Conservation (phyloP, 495 filamentous ascomycete genomes). For the Lophiostoma macrostomum region DNA sequence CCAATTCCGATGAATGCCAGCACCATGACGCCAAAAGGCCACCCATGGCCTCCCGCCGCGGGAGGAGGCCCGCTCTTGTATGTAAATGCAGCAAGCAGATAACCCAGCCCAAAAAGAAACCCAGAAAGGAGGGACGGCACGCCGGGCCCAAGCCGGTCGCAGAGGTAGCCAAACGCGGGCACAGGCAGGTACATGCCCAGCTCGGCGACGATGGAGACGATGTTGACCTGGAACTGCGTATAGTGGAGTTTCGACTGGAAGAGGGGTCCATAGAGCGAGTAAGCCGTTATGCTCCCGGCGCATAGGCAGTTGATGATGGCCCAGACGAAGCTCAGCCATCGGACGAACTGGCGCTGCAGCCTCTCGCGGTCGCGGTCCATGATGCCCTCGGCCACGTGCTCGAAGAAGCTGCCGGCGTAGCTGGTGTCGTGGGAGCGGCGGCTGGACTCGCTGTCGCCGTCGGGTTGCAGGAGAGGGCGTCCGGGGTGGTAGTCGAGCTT, state of each 20-base stretch:
- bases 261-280: slow-evolving; percentile 85
- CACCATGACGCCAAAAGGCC: slow-evolving; percentile 80
- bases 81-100: slow-evolving; percentile 75
- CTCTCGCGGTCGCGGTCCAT: slow-evolving; percentile 54
- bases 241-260: slow-evolving; percentile 82
- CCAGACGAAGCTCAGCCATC: slow-evolving; percentile 58
- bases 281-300: slow-evolving; percentile 49
- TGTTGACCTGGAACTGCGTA: slow-evolving; percentile 86
- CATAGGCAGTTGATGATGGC: slow-evolving; percentile 55
- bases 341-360: slow-evolving; percentile 50
- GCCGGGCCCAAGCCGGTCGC: slow-evolving; percentile 79
- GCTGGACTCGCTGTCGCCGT: slow-evolving; percentile 35
- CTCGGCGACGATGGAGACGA: slow-evolving; percentile 77
- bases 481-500: slow-evolving; percentile 61
- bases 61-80: slow-evolving; percentile 63
- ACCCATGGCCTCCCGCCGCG: slow-evolving; percentile 56
- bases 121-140: slow-evolving; percentile 69
- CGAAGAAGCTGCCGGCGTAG: slow-evolving; percentile 58
- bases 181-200: slow-evolving; percentile 86
- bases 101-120: slow-evolving; percentile 72
- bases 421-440: slow-evolving; percentile 36
- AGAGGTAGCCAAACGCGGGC: slow-evolving; percentile 82
- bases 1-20: slow-evolving; percentile 78
- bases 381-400: slow-evolving; percentile 59
- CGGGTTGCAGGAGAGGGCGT: slow-evolving; percentile 43